phyloP scores from a whole-genome alignment of 768 basidiomycete species.

The Pleurotus ostreatus region DNA sequence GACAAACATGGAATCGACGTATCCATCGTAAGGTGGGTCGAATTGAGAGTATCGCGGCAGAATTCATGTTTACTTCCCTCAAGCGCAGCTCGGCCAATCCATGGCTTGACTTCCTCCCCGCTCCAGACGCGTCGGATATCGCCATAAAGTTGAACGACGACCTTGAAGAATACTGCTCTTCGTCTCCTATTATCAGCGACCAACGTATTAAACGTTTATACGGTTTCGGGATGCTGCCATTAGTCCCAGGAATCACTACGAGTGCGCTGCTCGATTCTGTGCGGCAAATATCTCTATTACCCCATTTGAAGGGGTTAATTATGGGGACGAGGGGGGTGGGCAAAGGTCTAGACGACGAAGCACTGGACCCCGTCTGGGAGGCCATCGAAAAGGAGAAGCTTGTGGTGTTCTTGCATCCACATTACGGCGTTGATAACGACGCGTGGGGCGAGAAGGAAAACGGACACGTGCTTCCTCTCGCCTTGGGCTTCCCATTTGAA shows the following conservation, averaged over 20 bases:
- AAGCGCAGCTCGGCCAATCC: constrained; percentile 74
- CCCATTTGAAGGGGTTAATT: constrained; percentile 73
- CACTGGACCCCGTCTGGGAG: constrained; percentile 79
- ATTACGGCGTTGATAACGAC: constrained; percentile 75
- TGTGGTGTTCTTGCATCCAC: constrained; percentile 82
- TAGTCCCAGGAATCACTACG: constrained; percentile 62
- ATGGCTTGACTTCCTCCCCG: constrained; percentile 84
- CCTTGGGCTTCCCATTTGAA: constrained; percentile 87
- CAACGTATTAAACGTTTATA: constrained; percentile 61
- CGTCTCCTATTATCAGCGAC: constrained; percentile 42
- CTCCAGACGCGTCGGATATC: constrained; percentile 59
- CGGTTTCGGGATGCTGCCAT: constrained; percentile 81
- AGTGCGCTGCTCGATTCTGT: constrained; percentile 59
- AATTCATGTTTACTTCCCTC: constrained; percentile 2
- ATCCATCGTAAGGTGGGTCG: constrained; percentile 68
- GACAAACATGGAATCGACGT: constrained; percentile 75
- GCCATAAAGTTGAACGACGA: constrained; percentile 74
- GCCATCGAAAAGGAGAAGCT: constrained; percentile 66
- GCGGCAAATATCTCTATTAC: constrained; percentile 56
- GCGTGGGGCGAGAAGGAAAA: constrained; percentile 77
- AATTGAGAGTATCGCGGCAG: background rate
- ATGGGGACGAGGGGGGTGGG: constrained; percentile 81
- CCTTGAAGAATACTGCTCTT: constrained; percentile 75
- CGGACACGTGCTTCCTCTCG: constrained; percentile 84
- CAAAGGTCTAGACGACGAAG: constrained; percentile 74